Evolutionary conservation across 2,329 filamentous ascomycete species (phyloP).

Genomic region (Huntiella savannae): DNA sequence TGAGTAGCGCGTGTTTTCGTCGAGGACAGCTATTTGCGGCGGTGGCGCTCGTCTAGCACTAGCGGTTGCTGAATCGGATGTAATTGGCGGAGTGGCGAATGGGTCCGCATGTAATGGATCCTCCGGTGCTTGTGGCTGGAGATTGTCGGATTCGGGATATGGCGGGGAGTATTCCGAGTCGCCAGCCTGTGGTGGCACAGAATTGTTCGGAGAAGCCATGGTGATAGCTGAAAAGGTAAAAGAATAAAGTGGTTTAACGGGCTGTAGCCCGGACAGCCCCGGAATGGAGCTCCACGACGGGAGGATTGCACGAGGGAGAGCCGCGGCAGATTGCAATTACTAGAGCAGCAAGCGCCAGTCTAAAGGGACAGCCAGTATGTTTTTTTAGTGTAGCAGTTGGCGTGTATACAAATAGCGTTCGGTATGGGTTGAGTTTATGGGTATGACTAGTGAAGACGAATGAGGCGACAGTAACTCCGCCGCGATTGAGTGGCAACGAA

Average conservation of each 20-base stretch:
- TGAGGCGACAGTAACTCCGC: no score
- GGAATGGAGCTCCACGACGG: constrained; percentile 11
- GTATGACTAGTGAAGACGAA: no score
- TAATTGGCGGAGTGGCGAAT: neutral
- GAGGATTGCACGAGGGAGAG: constrained; percentile 11
- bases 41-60: constrained; percentile 2
- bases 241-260: constrained; percentile 8
- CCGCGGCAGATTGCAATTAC: neutral
- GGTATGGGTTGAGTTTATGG: no score
- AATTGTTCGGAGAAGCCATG: constrained; percentile 6
- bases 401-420: no score
- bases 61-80: neutral
- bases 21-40: constrained; percentile 11
- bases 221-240: constrained; percentile 2
- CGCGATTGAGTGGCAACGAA: neutral
- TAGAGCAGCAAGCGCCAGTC: neutral
- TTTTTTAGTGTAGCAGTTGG: neutral
- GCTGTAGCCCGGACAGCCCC: constrained; percentile 11
- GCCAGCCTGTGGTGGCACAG: neutral
- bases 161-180: neutral
- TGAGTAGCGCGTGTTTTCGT: constrained; percentile 10
- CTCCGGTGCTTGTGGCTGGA: neutral
- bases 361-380: neutral
- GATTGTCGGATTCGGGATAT: constrained; percentile 1
- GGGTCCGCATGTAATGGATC: neutral